A percentile compares a stretch with the other conserved stretches of the same genome.
Evolutionary conservation across 805 yeast genomes (phyloP).

Genomic region (Candida manassasensis): DNA sequence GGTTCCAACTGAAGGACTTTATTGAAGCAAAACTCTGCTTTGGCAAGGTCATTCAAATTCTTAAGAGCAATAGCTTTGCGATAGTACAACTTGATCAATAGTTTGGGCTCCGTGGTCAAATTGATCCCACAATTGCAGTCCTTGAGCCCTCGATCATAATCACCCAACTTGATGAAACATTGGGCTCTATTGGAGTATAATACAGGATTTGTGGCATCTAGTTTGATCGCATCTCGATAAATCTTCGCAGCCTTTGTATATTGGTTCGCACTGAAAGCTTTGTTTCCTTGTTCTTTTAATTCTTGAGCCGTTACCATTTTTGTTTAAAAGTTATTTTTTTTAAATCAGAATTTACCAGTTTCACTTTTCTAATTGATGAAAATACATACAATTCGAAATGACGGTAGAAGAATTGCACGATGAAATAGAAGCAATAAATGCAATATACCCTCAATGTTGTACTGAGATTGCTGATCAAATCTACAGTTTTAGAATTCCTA

Average conservation of each 20-base stretch:
- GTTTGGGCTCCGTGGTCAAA: conserved; percentile 22
- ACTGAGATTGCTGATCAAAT: conserved; percentile 32
- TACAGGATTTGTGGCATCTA: conserved; percentile 48
- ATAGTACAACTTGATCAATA: conserved; percentile 46
- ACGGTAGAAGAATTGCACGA: conserved; percentile 52
- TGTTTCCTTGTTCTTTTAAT: conserved; percentile 47
- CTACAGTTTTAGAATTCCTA: conserved; percentile 52
- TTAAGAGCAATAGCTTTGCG: conserved; percentile 43
- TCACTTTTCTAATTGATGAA: not conserved
- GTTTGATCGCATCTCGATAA: conserved; percentile 52
- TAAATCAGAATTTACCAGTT: not conserved
- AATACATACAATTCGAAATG: conserved; percentile 12
- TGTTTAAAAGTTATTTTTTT: not conserved
- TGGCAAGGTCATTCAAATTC: conserved; percentile 17
- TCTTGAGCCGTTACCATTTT: conserved; percentile 18
- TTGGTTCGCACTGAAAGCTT: conserved; percentile 41
- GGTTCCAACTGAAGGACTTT: conserved; percentile 41
- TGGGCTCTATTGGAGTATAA: conserved; percentile 67
- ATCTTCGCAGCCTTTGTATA: conserved; percentile 47
- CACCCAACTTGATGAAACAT: conserved; percentile 49
- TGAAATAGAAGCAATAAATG: conserved; percentile 78
- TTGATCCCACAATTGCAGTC: conserved; percentile 49
- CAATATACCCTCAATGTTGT: conserved; percentile 73
- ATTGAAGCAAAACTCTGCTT: conserved; percentile 26
- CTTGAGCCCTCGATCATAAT: conserved; percentile 44